Evolutionary conservation across 129 eudicot species (phyloP).

Genomic region (Flaveria brownii): DNA sequence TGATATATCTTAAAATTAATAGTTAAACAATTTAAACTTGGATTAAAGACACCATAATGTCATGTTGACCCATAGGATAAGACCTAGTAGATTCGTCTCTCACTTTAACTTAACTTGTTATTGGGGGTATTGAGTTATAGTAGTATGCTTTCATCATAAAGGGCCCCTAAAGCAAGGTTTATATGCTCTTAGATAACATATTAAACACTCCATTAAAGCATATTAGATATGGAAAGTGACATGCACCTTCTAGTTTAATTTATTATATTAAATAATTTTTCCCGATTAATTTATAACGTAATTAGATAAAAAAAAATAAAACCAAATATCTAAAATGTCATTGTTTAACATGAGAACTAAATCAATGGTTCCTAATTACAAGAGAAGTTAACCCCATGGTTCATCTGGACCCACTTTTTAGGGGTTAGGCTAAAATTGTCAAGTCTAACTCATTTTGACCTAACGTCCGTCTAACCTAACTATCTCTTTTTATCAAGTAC

Average conservation of each 20-base stretch:
- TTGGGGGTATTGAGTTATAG: constrained; percentile 34
- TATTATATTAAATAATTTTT: neutral
- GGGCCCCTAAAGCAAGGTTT: constrained; percentile 33
- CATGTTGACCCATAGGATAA: constrained; percentile 15
- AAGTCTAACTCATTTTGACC: too few relatives aligned
- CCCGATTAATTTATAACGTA: neutral
- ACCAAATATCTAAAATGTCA: too few relatives aligned
- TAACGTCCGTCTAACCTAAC: too few relatives aligned
- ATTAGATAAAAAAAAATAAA: neutral
- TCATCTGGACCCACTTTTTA: too few relatives aligned
- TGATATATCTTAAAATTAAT: neutral
- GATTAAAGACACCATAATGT: neutral
- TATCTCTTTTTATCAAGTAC: too few relatives aligned
- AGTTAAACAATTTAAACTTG: neutral
- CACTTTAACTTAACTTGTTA: constrained; percentile 30
- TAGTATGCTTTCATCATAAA: constrained; percentile 34
- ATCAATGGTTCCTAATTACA: too few relatives aligned
- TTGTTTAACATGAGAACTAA: too few relatives aligned
- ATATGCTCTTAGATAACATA: constrained; percentile 35
- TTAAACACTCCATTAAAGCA: constrained; percentile 22
- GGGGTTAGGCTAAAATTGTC: too few relatives aligned
- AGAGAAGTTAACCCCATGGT: too few relatives aligned
- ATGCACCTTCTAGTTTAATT: constrained; percentile 21
- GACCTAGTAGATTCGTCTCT: constrained; percentile 20
- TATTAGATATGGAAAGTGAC: constrained; percentile 38